Conservation (phyloP, 306 rosid species). For the Quercus berberidifolia region DNA sequence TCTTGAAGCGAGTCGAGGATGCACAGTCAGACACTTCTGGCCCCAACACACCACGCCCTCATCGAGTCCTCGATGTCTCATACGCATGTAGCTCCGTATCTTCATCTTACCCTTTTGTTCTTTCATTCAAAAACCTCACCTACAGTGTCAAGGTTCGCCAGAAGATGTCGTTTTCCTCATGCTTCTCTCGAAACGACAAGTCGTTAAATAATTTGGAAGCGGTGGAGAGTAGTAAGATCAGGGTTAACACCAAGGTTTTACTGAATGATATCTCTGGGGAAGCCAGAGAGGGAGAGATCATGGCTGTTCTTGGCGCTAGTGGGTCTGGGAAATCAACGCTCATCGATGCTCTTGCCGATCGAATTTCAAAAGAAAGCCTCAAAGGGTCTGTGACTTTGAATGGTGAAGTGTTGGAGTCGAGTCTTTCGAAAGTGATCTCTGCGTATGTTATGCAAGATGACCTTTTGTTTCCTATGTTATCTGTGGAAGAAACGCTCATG, state of each 20-base stretch:
- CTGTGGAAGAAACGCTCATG: conserved; percentile 92
- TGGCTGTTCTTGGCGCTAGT: conserved; percentile 93
- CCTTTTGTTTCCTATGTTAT: conserved; percentile 90
- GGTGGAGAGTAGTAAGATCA: not conserved
- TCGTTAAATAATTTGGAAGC: not conserved
- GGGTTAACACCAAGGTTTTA: conserved; percentile 35
- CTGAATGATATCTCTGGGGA: conserved; percentile 78
- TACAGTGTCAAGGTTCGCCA: conserved; percentile 57
- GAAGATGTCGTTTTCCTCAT: conserved; percentile 30
- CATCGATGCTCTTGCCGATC: conserved; percentile 78
- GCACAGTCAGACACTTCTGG: conserved; percentile 37
- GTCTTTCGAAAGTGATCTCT: conserved; percentile 64
- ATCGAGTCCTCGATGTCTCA: conserved; percentile 27
- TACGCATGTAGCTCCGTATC: conserved; percentile 12
- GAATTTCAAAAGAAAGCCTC: conserved; percentile 73
- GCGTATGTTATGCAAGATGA: conserved; percentile 99
- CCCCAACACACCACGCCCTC: not conserved
- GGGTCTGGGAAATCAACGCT: conserved; percentile 93
- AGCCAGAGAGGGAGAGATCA: conserved; percentile 86
- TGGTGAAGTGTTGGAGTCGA: conserved; percentile 56
- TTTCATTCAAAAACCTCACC: conserved; percentile 61
- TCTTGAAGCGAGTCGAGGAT: conserved; percentile 62
- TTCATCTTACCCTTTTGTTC: conserved; percentile 50
- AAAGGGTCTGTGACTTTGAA: conserved; percentile 58
- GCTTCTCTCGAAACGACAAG: conserved; percentile 1